These are phyloP conservation scores for Mortierella sp. DNA, from an alignment of 371 early-diverging fungal species.

Conservation along the genomic window DNA sequence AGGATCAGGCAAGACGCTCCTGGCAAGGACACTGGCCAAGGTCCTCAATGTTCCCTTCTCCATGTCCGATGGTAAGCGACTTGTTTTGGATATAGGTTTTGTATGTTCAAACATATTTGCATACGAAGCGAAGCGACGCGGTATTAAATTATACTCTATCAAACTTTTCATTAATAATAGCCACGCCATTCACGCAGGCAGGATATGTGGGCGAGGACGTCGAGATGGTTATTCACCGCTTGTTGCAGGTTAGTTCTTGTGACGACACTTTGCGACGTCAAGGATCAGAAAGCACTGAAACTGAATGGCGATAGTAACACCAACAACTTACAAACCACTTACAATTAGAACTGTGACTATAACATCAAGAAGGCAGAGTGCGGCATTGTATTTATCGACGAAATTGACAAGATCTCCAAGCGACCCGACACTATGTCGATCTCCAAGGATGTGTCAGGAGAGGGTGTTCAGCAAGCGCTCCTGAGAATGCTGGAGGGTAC, in stretches of 20 bases:
- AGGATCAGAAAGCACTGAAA: not conserved
- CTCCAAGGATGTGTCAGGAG: constrained; percentile 94
- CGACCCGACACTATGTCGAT: constrained; percentile 81
- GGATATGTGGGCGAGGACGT: constrained; percentile 97
- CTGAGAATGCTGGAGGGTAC: constrained; percentile 94
- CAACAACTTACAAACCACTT: not conserved
- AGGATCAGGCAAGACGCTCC: constrained; percentile 86
- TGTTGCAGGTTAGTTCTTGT: constrained; percentile 73
- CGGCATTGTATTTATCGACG: constrained; percentile 95
- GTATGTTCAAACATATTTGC: not conserved
- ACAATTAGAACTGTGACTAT: constrained; percentile 80
- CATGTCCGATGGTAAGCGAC: constrained; percentile 80
- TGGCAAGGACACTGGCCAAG: constrained; percentile 89
- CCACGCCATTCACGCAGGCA: constrained; percentile 93
- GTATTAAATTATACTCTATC: not conserved
- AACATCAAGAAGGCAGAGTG: constrained; percentile 89
- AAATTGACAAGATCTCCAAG: constrained; percentile 91
- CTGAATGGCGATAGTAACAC: not conserved
- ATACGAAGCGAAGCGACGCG: not conserved
- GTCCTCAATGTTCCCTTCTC: constrained; percentile 92
- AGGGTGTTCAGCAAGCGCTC: constrained; percentile 93
- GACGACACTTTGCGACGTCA: not conserved
- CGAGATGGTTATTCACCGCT: constrained; percentile 86
- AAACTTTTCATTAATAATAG: constrained; percentile 10
- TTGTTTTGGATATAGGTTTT: too few relatives aligned